These are phyloP conservation scores for Colletotrichum endophyticum DNA, from an alignment of 2,329 filamentous ascomycete species.

Conservation along the genomic window DNA sequence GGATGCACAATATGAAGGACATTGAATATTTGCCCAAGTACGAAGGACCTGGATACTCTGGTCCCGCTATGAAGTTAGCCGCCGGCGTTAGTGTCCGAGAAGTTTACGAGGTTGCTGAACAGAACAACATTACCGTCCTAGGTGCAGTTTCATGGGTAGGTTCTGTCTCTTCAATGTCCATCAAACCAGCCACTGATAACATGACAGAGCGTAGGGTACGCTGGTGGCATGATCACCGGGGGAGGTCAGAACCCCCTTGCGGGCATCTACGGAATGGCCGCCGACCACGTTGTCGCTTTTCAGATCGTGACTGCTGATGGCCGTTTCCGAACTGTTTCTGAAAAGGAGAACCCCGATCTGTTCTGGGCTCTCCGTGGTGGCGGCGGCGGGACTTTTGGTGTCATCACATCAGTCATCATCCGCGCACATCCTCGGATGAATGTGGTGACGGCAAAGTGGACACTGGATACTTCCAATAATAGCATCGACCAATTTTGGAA, in stretches of 20 bases:
- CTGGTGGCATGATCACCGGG: conserved; percentile 64
- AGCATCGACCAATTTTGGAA: not conserved
- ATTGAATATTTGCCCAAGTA: not conserved
- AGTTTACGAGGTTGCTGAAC: not conserved
- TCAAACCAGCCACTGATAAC: not conserved
- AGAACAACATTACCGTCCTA: not conserved
- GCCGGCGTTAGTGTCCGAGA: not conserved
- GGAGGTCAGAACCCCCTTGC: conserved; percentile 62
- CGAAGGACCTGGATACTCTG: not conserved
- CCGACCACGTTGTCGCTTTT: conserved; percentile 61
- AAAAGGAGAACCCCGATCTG: conserved; percentile 55
- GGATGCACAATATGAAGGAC: not conserved
- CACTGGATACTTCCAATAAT: not conserved
- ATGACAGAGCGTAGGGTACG: conserved; percentile 54
- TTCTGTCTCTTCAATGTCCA: not conserved
- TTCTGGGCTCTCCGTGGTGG: conserved; percentile 51
- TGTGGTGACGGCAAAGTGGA: not conserved
- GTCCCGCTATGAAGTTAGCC: not conserved
- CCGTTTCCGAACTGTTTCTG: conserved; percentile 48
- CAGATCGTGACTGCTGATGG: conserved; percentile 59
- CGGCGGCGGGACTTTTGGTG: conserved; percentile 61
- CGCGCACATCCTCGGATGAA: not conserved
- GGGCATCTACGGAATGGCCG: conserved; percentile 58
- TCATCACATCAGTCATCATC: conserved; percentile 40
- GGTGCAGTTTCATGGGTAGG: not conserved